These are phyloP conservation scores for Paecilomyces niveus DNA, from an alignment of 2,329 filamentous ascomycete species.

Conservation along the genomic window DNA sequence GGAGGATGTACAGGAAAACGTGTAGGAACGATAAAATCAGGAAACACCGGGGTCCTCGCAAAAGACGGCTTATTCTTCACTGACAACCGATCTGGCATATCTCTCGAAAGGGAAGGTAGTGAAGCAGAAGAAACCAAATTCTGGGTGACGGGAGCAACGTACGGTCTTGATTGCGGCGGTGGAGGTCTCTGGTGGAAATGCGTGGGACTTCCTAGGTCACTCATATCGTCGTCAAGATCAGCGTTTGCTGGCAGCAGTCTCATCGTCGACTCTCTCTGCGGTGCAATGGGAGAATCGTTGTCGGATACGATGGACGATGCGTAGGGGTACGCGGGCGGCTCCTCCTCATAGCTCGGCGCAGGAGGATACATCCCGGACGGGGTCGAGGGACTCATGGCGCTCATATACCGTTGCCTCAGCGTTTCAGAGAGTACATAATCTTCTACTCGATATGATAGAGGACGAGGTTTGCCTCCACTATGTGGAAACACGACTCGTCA, in stretches of 20 bases:
- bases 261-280: constrained; percentile 31
- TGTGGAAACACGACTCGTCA: background rate
- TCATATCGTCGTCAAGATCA: constrained; percentile 27
- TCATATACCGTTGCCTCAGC: background rate
- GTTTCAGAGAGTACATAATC: background rate
- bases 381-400: constrained; percentile 6
- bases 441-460: background rate
- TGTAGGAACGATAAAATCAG: background rate
- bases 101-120: constrained; percentile 9
- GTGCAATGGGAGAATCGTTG: constrained; percentile 18
- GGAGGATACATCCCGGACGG: constrained; percentile 16
- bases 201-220: constrained; percentile 18
- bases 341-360: constrained; percentile 33
- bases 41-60: background rate
- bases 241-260: constrained; percentile 36
- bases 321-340: constrained; percentile 35
- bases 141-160: constrained; percentile 22
- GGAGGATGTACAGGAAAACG: background rate
- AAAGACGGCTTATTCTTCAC: background rate
- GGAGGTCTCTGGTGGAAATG: constrained; percentile 19
- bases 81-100: constrained; percentile 1
- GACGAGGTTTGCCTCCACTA: background rate
- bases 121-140: constrained; percentile 6
- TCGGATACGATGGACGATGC: constrained; percentile 22
- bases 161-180: constrained; percentile 25